Conservation (phyloP, 1,284 basidiomycete species). For the Cutaneotrichosporon spelunceum region DNA sequence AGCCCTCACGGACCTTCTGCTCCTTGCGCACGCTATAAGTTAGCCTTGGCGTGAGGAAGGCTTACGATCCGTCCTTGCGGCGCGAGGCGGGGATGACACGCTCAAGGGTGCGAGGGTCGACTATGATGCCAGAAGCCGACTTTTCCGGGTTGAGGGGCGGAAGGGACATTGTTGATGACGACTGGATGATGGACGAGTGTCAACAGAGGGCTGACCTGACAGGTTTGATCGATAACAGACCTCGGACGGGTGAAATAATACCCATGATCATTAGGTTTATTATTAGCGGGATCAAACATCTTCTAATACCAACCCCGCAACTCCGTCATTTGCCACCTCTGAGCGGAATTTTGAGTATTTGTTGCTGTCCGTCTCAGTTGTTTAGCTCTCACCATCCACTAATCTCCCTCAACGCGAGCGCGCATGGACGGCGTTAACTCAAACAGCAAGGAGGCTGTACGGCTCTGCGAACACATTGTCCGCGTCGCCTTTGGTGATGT, state of each 20-base stretch:
- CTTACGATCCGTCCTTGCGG: constrained; percentile 84
- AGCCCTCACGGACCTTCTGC: constrained; percentile 85
- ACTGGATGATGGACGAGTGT: not conserved
- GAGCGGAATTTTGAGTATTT: constrained; percentile 8
- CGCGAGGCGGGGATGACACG: constrained; percentile 81
- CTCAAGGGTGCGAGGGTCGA: constrained; percentile 77
- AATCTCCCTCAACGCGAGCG: not conserved
- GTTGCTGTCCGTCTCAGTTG: not conserved
- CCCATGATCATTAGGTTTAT: not conserved
- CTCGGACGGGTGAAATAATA: not conserved
- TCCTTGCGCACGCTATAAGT: constrained; percentile 77
- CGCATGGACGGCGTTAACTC: constrained; percentile 24
- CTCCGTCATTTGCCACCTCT: constrained; percentile 11
- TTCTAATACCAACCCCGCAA: not conserved
- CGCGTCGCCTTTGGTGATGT: constrained; percentile 48
- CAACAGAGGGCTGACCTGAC: not conserved
- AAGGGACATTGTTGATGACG: constrained; percentile 35
- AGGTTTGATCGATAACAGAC: not conserved
- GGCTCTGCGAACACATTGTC: constrained; percentile 51
- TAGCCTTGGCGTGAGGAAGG: constrained; percentile 11
- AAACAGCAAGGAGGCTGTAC: constrained; percentile 51
- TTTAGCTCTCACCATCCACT: not conserved
- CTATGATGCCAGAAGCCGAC: constrained; percentile 71
- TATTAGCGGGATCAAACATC: constrained; percentile 5
- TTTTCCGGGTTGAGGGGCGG: constrained; percentile 67